Base-by-base conservation (phyloP, 2,329 filamentous ascomycete genomes). In the Metarhizium anisopliae region DNA sequence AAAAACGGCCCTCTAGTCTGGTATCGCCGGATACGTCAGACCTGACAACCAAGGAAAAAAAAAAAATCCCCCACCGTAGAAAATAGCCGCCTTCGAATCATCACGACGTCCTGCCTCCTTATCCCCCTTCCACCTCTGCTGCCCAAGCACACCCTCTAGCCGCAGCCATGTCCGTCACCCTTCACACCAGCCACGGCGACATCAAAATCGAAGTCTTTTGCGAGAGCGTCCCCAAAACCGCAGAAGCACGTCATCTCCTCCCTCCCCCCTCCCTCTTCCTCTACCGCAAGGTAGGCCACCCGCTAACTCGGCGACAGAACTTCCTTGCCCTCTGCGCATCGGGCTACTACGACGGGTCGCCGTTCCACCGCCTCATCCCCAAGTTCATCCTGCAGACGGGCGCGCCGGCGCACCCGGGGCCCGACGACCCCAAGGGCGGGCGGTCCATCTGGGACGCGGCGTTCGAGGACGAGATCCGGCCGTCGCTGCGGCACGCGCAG, bases 161-260 rank as follows among this genome's bases (percentile, higher is more conserved):
- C 16, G 30, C 16, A 52, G 58, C 14, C 61, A 85, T 86, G 83
- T 86, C 83, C 13, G 81, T 85, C 59, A 86, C 83, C 11, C 81
- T 99, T 14, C 91, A 96, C 72, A 99, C 94, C 52, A 89, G 85
- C 52, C 81, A 87, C 54, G 94, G 94, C 68, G 87, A 94, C 72
- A 80, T 99, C 69, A 99, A 97, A 75, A 83, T 97, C 64, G 94
- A 97, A 72, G 78, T 99, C 62, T 97, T 96, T 75, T 97, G 93
- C 76, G 90, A 96, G 70, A 86, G 89, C 63, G 90, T 95, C 36
- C 94, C 94, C 59, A 92, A 93, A 71, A 96, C 94, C 0, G 87
- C 91, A 60, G 89, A 96, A 75, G 87, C 87, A 74, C 55, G 74
- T 14, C 38, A 3, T 13, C 14, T 8, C 32, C 4, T 3, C 8